Base-by-base conservation (phyloP, 352 stramenopile species). In the Blastocystis sp. region DNA sequence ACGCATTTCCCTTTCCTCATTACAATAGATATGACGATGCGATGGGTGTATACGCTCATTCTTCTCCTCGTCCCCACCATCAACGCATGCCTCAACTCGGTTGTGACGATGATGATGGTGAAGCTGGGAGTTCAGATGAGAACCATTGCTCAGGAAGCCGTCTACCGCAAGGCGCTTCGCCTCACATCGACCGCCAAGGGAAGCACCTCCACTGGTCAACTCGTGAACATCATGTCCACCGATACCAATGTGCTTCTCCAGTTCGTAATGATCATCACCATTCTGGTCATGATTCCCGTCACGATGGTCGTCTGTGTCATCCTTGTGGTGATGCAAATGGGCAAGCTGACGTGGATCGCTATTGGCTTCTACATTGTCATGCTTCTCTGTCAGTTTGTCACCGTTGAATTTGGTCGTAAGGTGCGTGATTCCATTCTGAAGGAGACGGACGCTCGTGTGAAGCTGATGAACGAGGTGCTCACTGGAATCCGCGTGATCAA, bases 401-500 rank as follows among this genome's bases (percentile, higher is more conserved):
- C 36, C 44, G 65, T 56, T 4, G 29, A 3, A 1, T 46, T 63
- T 6, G 24, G 11, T 46, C 44, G 44, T 48, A 48, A 48, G 7
- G 46, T 51, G 63, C 63, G 63, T 53, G 24, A 49, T 9, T 11
- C 34, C 48, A 88, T 89, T 64, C 88, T 90, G 64, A 72, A 59
- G 24, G 57, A 34, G 61, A 90, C 89, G 72, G 89, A 91, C 63
- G 89, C 89, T 72, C 90, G 91, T 32, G 89, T 92, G 75, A 89
- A 88, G 34, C 87, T 92, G 7, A 76, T 91, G 36, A 89, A 87
- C 24, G 90, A 93, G 44, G 89, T 93, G 56, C 90, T 93, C 36
- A 88, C 87, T 29, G 89, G 90, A 38, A 96, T 97, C 87, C 90
- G 93, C 63, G 94, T 96, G 72, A 93, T 97, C 87, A 97, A 97